A percentile compares a stretch with the other conserved stretches of the same genome.
These are phyloP conservation scores for Pestalotiopsis sp. DNA, from an alignment of 2,329 filamentous ascomycete genomes.

Conservation along the genomic window DNA sequence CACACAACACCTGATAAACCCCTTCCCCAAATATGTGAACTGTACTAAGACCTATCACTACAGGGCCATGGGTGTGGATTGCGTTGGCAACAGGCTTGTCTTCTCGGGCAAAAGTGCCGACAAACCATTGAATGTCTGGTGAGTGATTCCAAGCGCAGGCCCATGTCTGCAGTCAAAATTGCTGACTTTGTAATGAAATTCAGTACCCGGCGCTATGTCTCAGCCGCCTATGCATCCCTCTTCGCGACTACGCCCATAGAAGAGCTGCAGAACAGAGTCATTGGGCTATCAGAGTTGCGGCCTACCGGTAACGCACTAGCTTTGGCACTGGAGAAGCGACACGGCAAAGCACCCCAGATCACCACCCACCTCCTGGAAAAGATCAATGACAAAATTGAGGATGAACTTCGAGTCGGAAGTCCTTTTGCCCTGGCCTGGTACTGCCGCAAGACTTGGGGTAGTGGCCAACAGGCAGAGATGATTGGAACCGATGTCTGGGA, in stretches of 20 bases:
- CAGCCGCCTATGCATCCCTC: slow-evolving; percentile 27
- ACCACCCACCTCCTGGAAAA: slow-evolving; percentile 23
- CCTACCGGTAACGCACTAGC: slow-evolving; percentile 26
- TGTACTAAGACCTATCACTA: neutral
- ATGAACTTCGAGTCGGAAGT: slow-evolving; percentile 16
- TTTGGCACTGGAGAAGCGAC: slow-evolving; percentile 18
- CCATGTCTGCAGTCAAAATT: neutral
- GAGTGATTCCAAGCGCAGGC: neutral
- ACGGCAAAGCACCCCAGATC: slow-evolving; percentile 18
- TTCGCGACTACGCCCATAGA: slow-evolving; percentile 25
- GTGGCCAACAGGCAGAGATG: slow-evolving; percentile 18
- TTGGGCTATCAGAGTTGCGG: slow-evolving; percentile 25
- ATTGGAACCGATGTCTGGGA: slow-evolving; percentile 27
- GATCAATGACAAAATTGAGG: slow-evolving; percentile 22
- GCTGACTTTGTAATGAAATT: neutral
- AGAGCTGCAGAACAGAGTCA: slow-evolving; percentile 21
- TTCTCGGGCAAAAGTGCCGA: slow-evolving; percentile 24
- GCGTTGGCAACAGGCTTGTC: slow-evolving; percentile 16
- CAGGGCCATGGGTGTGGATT: slow-evolving; percentile 5
- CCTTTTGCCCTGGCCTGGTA: slow-evolving; percentile 26
- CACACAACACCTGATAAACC: neutral
- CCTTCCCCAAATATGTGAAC: neutral
- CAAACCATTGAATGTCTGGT: slow-evolving; percentile 22
- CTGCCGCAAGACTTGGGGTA: slow-evolving; percentile 29
- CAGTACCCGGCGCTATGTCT: slow-evolving; percentile 29